Conservation (phyloP, 495 filamentous ascomycete species). For the Xylaria palmicola region DNA sequence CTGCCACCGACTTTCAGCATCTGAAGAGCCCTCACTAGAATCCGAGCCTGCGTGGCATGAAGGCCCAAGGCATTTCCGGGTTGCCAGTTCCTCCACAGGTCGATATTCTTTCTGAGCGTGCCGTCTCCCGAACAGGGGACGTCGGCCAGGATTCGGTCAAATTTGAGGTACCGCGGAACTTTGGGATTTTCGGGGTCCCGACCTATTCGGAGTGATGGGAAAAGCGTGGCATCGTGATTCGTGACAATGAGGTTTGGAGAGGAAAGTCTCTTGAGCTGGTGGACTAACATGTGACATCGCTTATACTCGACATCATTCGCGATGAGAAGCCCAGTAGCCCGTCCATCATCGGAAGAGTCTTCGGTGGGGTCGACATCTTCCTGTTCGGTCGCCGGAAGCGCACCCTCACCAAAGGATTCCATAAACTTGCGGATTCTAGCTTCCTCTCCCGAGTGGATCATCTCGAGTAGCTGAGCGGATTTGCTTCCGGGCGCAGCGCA, state of each 20-base stretch:
- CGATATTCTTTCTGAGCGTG: conserved; percentile 84
- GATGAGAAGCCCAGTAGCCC: conserved; percentile 86
- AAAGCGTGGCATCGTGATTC: conserved; percentile 97
- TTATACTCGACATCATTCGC: conserved; percentile 96
- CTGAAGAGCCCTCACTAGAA: conserved; percentile 88
- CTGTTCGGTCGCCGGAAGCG: conserved; percentile 45
- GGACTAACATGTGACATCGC: conserved; percentile 91
- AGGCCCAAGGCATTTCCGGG: conserved; percentile 81
- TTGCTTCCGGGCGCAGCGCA: conserved; percentile 97
- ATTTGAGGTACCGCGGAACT: conserved; percentile 80
- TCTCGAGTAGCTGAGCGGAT: conserved; percentile 89
- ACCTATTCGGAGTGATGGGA: conserved; percentile 81
- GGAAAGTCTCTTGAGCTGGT: conserved; percentile 94
- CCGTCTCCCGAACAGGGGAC: conserved; percentile 97
- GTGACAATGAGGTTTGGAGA: conserved; percentile 97
- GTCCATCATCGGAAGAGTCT: conserved; percentile 72
- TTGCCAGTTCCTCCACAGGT: conserved; percentile 92
- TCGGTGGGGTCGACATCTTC: conserved; percentile 50
- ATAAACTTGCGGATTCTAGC: conserved; percentile 65
- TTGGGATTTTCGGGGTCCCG: conserved; percentile 50
- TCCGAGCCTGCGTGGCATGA: conserved; percentile 79
- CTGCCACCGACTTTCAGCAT: conserved; percentile 94
- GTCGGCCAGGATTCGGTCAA: conserved; percentile 93
- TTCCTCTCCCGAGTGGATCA: conserved; percentile 91
- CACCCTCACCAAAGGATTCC: conserved; percentile 51